These are phyloP conservation scores for Akanthomyces muscarius DNA, from an alignment of 2,329 filamentous ascomycete species.

Conservation along the genomic window DNA sequence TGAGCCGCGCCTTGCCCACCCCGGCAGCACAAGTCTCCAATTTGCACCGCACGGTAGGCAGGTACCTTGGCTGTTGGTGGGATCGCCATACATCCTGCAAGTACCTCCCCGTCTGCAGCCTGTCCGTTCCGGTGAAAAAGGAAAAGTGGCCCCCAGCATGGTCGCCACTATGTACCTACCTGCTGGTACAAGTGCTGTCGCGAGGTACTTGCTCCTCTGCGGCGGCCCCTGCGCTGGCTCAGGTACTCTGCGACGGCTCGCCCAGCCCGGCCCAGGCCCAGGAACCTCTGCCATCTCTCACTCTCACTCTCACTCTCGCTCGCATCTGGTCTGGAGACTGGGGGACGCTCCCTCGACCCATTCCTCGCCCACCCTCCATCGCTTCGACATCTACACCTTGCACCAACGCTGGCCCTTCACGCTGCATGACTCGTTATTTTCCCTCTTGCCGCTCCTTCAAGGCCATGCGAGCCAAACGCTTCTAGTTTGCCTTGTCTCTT, in stretches of 20 bases:
- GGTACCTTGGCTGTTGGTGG: neutral
- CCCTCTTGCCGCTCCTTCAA: constrained; percentile 15
- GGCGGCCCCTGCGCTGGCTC: neutral
- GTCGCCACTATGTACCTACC: neutral
- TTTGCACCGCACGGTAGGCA: constrained; percentile 2
- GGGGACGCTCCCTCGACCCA: constrained; percentile 25
- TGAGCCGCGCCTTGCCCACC: constrained; percentile 2
- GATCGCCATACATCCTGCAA: neutral
- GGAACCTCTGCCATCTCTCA: constrained; percentile 25
- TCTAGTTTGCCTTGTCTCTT: neutral
- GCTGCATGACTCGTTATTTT: constrained; percentile 17
- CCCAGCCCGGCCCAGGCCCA: constrained; percentile 5
- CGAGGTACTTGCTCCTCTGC: neutral
- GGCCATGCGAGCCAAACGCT: neutral
- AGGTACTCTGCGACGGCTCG: constrained; percentile 9
- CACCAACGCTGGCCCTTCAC: constrained; percentile 19
- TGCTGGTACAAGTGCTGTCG: neutral
- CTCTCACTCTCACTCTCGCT: constrained; percentile 10
- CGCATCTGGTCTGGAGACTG: constrained; percentile 18
- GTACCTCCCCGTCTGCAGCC: neutral
- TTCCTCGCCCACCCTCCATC: constrained; percentile 24
- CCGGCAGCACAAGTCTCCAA: constrained; percentile 4
- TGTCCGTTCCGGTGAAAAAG: constrained; percentile 5
- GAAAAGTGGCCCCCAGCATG: constrained; percentile 7
- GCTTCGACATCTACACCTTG: constrained; percentile 25